Percentiles rank a stretch among this genome's conserved stretches.
phyloP scores from a whole-genome alignment of 164 flowering plant species.

The Sextonia rubra region DNA sequence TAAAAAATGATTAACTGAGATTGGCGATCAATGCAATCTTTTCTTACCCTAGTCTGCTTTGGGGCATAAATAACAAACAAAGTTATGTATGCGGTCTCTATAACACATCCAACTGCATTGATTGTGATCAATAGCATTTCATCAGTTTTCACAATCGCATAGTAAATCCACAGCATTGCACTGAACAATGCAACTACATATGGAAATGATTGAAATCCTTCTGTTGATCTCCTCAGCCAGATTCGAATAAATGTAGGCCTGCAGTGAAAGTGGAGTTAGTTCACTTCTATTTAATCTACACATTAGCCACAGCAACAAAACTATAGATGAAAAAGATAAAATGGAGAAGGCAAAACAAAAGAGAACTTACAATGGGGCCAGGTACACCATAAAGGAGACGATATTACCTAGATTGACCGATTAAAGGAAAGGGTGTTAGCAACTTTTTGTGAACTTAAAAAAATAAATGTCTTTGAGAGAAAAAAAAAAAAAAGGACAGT shows the following conservation, averaged over 20 bases:
- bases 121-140: slow-evolving; percentile 47
- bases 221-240: slow-evolving; percentile 48
- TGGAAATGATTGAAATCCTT: slow-evolving; percentile 54
- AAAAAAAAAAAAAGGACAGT: no score
- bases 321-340: neutral
- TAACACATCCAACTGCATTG: slow-evolving; percentile 39
- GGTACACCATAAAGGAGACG: slow-evolving; percentile 43
- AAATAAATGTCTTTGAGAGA: no score
- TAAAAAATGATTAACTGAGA: neutral
- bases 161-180: slow-evolving; percentile 58
- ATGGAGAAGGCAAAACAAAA: neutral
- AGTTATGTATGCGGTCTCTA: slow-evolving; percentile 35
- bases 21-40: neutral
- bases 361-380: slow-evolving; percentile 47
- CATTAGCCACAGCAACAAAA: neutral
- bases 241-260: slow-evolving; percentile 54
- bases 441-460: no score
- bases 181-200: slow-evolving; percentile 53
- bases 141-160: slow-evolving; percentile 38
- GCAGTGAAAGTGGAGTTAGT: slow-evolving; percentile 3
- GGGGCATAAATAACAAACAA: slow-evolving; percentile 38
- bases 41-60: slow-evolving; percentile 34
- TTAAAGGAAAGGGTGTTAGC: neutral
- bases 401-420: slow-evolving; percentile 43
- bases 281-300: neutral